These are phyloP conservation scores for Aurinia saxatilis DNA, from an alignment of 345 rosid species.

Conservation along the genomic window DNA sequence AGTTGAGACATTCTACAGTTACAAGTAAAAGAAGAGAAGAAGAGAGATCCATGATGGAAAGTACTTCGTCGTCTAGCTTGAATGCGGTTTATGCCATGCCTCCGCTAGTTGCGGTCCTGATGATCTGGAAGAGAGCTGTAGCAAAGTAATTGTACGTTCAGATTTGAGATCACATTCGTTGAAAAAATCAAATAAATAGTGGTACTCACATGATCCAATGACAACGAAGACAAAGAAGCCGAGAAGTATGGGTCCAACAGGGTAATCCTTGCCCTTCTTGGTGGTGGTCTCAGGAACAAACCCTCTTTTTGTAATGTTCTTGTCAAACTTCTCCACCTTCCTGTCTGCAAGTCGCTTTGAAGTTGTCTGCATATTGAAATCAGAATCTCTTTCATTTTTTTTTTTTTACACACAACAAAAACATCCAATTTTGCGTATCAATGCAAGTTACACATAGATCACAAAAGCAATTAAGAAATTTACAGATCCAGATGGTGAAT, in stretches of 20 bases:
- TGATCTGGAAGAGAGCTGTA: constrained; percentile 94
- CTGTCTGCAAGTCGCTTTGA: constrained; percentile 81
- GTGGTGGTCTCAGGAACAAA: constrained; percentile 73
- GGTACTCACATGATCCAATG: constrained; percentile 79
- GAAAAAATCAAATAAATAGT: too few species aligned
- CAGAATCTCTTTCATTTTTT: too few species aligned
- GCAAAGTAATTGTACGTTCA: not conserved
- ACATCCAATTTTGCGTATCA: too few species aligned
- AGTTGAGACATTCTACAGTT: not conserved
- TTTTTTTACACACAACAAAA: too few species aligned
- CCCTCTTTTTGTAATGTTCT: constrained; percentile 84
- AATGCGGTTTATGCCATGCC: constrained; percentile 41
- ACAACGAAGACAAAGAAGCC: constrained; percentile 93
- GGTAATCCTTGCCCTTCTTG: constrained; percentile 83
- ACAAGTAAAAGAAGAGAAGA: not conserved
- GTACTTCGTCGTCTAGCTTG: constrained; percentile 14
- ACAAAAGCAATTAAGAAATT: too few species aligned
- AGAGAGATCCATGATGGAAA: not conserved
- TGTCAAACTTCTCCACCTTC: constrained; percentile 75
- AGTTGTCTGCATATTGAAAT: constrained; percentile 62
- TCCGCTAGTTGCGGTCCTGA: constrained; percentile 76
- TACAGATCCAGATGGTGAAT: too few species aligned
- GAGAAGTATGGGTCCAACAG: constrained; percentile 86
- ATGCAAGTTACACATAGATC: too few species aligned
- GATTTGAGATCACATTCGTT: too few species aligned